phyloP scores from a whole-genome alignment of 2,329 filamentous ascomycete species.

The Myriangium duriaei region DNA sequence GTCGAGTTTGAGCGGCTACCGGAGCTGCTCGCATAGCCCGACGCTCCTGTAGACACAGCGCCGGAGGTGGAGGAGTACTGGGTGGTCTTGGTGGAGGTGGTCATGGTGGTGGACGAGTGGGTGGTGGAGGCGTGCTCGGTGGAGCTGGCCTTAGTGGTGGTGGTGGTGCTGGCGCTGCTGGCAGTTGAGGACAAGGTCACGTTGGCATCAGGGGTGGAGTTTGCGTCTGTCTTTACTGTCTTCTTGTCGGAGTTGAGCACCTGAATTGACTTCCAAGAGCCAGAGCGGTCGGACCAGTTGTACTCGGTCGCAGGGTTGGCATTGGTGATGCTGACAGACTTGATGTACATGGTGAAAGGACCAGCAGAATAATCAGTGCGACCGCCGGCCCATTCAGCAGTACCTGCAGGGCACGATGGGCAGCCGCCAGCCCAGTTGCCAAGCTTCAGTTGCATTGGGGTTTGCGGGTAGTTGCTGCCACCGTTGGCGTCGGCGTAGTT shows the following conservation, averaged over 20 bases:
- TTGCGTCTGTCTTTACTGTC: background rate
- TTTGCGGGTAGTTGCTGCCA: constrained; percentile 64
- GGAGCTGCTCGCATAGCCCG: constrained; percentile 3
- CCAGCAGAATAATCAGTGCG: constrained; percentile 33
- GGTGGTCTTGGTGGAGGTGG: constrained; percentile 3
- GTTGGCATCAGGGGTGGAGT: background rate
- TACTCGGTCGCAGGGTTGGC: constrained; percentile 40
- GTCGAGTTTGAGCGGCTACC: constrained; percentile 1
- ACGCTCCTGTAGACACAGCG: background rate
- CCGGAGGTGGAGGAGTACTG: background rate
- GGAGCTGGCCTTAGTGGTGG: background rate
- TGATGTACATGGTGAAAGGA: constrained; percentile 41
- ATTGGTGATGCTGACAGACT: constrained; percentile 39
- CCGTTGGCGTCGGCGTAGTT: constrained; percentile 51
- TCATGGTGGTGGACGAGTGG: constrained; percentile 2
- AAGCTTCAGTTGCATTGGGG: constrained; percentile 55
- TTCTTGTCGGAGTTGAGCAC: constrained; percentile 10
- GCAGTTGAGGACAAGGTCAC: too few species aligned
- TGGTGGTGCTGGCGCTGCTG: background rate
- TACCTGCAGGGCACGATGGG: constrained; percentile 39
- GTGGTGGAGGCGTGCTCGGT: constrained; percentile 1
- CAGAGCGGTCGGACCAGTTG: constrained; percentile 37
- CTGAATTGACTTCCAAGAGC: constrained; percentile 47
- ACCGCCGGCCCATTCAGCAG: constrained; percentile 56
- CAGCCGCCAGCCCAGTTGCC: constrained; percentile 39